Conservation (phyloP, 208 protist species). For the Leishmania tropica region DNA sequence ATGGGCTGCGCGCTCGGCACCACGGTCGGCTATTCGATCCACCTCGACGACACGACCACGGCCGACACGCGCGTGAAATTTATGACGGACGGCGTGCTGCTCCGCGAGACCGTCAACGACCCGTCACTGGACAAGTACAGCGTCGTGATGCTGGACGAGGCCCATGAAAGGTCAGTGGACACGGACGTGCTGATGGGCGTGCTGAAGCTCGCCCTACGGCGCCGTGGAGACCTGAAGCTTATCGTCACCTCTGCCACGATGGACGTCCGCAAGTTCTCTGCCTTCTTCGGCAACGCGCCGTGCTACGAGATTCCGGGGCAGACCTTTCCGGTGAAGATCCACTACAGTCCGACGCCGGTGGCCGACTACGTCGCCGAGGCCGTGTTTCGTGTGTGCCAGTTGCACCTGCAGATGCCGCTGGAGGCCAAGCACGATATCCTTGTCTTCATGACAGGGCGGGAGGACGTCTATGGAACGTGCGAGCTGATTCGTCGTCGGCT, state of each 20-base stretch:
- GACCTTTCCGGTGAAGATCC: conserved; percentile 90
- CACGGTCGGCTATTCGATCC: conserved; percentile 92
- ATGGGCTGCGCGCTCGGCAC: conserved; percentile 85
- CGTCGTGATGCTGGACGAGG: conserved; percentile 99
- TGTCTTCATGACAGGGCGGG: conserved; percentile 98
- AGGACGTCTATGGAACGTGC: conserved; percentile 97
- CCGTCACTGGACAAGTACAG: conserved; percentile 90
- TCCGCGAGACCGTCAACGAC: conserved; percentile 94
- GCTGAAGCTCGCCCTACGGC: conserved; percentile 87
- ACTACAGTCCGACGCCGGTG: conserved; percentile 85
- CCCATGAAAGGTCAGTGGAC: conserved; percentile 96
- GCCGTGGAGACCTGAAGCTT: conserved; percentile 96
- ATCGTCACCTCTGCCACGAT: conserved; percentile 99
- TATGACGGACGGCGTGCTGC: conserved; percentile 97
- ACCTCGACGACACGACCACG: conserved; percentile 90
- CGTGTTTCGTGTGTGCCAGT: conserved; percentile 81
- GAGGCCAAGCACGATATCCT: conserved; percentile 96
- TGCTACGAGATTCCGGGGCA: conserved; percentile 98
- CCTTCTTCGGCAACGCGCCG: conserved; percentile 96
- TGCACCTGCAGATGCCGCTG: conserved; percentile 88
- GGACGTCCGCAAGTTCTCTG: conserved; percentile 97
- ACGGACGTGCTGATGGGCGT: conserved; percentile 99
- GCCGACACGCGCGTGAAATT: conserved; percentile 94
- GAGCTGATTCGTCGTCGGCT: conserved; percentile 90
- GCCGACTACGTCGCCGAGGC: conserved; percentile 81